phyloP scores from a whole-genome alignment of 805 yeast genomes.

The Diddensiella transvaalensis region DNA sequence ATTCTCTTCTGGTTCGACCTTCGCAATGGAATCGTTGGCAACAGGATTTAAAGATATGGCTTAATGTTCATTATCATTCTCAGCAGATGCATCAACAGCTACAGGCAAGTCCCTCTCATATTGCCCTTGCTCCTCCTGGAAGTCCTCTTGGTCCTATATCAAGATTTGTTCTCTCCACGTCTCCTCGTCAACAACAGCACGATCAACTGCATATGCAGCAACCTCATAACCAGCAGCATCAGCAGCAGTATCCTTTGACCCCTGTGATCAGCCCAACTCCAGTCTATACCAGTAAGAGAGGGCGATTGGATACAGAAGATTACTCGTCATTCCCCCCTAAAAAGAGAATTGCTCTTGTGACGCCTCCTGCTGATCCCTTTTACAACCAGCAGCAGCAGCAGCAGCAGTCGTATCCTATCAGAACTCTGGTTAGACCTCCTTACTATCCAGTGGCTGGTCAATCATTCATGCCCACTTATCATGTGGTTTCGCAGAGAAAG shows the following conservation, averaged over 20 bases:
- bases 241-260: constrained; percentile 1
- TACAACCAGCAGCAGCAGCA: neutral
- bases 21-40: constrained; percentile 31
- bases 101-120: neutral
- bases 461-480: constrained; percentile 13
- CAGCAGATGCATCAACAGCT: neutral
- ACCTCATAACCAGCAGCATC: no score
- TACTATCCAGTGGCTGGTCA: constrained; percentile 3
- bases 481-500: constrained; percentile 15
- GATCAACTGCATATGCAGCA: neutral
- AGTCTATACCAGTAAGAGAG: neutral
- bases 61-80: constrained; percentile 16
- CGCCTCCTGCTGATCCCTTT: neutral
- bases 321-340: neutral
- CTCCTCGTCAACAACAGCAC: neutral
- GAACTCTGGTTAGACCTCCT: constrained; percentile 2
- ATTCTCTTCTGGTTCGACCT: constrained; percentile 46
- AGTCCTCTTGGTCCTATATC: neutral
- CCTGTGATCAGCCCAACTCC: constrained; percentile 3
- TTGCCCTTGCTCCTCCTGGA: neutral
- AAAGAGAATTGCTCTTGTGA: neutral
- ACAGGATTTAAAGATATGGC: constrained; percentile 21
- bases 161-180: neutral
- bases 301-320: neutral
- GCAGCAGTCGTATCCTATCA: constrained; percentile 4